Conservation (phyloP, 768 basidiomycete genomes). For the Russula brevipes region DNA sequence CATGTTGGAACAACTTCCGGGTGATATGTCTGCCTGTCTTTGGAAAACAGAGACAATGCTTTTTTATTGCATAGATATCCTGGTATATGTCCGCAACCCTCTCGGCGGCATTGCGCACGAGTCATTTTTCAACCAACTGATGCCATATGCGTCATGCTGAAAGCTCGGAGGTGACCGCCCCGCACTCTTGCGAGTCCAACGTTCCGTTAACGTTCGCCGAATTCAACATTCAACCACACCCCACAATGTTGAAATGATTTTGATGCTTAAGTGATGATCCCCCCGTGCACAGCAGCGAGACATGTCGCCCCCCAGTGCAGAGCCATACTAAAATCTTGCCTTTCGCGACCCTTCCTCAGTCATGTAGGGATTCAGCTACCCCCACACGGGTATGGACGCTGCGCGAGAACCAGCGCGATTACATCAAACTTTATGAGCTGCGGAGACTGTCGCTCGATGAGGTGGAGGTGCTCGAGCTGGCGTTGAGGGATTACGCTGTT, state of each 20-base stretch:
- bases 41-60: no score
- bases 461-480: constrained; percentile 88
- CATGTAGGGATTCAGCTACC: constrained; percentile 36
- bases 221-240: background rate
- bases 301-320: constrained; percentile 68
- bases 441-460: constrained; percentile 85
- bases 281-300: constrained; percentile 25
- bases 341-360: constrained; percentile 57
- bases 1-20: no score
- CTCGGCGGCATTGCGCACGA: constrained; percentile 76
- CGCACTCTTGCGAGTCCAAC: background rate
- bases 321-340: constrained; percentile 54
- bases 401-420: constrained; percentile 56
- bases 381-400: constrained; percentile 55
- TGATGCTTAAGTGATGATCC: background rate
- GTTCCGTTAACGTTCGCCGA: no score
- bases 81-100: constrained; percentile 27
- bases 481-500: constrained; percentile 84
- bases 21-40: no score
- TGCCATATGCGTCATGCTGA: constrained; percentile 82
- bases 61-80: background rate
- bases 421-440: constrained; percentile 46
- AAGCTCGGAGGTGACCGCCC: constrained; percentile 65
- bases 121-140: constrained; percentile 86
- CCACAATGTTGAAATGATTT: background rate